Conservation (phyloP, 2,329 filamentous ascomycete genomes). For the Aspergillus sp. region DNA sequence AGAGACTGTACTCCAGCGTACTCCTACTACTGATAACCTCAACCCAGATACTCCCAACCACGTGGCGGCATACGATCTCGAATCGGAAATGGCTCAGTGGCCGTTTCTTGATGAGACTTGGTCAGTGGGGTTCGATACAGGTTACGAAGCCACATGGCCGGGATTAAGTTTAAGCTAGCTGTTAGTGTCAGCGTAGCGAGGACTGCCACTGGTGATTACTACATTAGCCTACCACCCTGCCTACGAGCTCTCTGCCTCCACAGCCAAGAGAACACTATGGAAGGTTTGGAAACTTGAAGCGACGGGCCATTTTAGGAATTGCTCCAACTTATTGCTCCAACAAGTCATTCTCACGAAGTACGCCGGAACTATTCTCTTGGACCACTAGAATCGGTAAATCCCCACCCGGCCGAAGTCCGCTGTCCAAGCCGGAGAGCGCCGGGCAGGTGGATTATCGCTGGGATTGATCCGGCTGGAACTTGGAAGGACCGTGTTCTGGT, state of each 20-base stretch:
- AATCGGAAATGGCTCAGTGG: slow-evolving; percentile 44
- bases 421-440: not conserved
- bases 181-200: not conserved
- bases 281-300: not conserved
- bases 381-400: not conserved
- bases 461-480: not conserved
- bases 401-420: not conserved
- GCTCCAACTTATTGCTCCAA: not conserved
- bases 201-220: not conserved
- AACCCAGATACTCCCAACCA: slow-evolving; percentile 19
- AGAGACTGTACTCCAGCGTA: not conserved
- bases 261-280: not conserved
- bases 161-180: slow-evolving; percentile 8
- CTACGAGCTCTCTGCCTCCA: not conserved
- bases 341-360: not conserved
- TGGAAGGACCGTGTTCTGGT: not conserved
- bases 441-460: not conserved
- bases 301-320: not conserved
- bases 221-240: not conserved
- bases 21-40: not conserved
- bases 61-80: slow-evolving; percentile 29
- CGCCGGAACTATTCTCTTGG: not conserved
- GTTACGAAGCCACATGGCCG: slow-evolving; percentile 38
- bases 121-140: slow-evolving; percentile 40
- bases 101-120: slow-evolving; percentile 43